phyloP scores from a whole-genome alignment of 768 basidiomycete species.

The Phylloporus rhodoxanthus region DNA sequence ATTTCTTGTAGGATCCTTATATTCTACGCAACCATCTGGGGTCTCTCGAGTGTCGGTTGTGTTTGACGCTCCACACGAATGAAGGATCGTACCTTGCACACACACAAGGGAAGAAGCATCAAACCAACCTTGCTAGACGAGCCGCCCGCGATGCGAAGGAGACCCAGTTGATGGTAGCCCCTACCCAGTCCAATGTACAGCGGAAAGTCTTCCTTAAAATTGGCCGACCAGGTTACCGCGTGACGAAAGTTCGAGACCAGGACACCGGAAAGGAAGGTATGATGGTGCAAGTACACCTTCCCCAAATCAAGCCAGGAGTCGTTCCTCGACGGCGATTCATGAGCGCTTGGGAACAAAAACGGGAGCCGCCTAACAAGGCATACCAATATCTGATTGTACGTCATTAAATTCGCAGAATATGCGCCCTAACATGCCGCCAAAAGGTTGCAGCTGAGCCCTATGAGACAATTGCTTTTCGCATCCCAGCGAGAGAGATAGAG shows the following conservation, averaged over 20 bases:
- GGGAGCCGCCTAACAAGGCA: constrained; percentile 90
- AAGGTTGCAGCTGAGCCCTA: constrained; percentile 99
- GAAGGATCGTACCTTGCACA: constrained; percentile 99
- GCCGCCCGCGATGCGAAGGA: constrained; percentile 98
- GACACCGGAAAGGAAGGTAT: constrained; percentile 92
- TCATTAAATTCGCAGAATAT: constrained; percentile 14
- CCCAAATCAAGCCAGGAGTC: constrained; percentile 85
- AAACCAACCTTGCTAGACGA: constrained; percentile 94
- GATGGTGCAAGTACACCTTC: constrained; percentile 95
- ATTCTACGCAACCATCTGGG: constrained; percentile 98
- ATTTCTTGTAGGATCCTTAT: constrained; percentile 74
- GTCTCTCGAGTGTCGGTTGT: constrained; percentile 95
- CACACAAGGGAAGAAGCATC: constrained; percentile 99
- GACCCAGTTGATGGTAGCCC: constrained; percentile 82
- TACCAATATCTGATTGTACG: constrained; percentile 96
- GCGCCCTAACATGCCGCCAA: constrained; percentile 26
- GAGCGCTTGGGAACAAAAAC: constrained; percentile 96
- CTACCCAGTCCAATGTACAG: constrained; percentile 70
- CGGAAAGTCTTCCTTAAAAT: constrained; percentile 97
- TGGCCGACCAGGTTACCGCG: constrained; percentile 89
- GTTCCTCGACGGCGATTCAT: constrained; percentile 86
- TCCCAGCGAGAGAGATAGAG: constrained; percentile 95
- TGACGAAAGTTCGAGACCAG: constrained; percentile 92
- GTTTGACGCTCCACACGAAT: constrained; percentile 97
- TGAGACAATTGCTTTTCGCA: constrained; percentile 98